Evolutionary conservation across 768 basidiomycete species (phyloP).

Genomic region (Rhodosporidiobolus odoratus): DNA sequence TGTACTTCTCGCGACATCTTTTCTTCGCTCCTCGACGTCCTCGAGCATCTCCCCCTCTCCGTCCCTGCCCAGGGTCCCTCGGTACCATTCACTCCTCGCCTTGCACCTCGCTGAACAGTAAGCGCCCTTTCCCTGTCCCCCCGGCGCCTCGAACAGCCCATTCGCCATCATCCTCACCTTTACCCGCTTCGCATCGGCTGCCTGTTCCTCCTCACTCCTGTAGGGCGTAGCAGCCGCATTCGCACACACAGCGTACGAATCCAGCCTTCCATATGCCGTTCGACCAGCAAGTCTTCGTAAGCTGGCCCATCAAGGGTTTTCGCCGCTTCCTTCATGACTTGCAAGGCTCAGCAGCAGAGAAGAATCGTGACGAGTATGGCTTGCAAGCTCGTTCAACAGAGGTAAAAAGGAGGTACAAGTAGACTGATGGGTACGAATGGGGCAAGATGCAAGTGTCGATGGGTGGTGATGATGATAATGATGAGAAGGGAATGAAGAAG

Average conservation of each 20-base stretch:
- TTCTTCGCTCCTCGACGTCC: slow-evolving; percentile 22
- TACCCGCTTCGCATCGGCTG: not conserved
- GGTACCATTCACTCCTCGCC: slow-evolving; percentile 15
- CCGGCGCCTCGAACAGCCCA: slow-evolving; percentile 6
- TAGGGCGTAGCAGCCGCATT: slow-evolving; percentile 1
- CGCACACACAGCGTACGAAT: slow-evolving; percentile 21
- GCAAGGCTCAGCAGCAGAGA: too few relatives aligned
- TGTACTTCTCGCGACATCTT: not conserved
- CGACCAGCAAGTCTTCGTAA: slow-evolving; percentile 16
- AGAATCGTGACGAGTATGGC: too few relatives aligned
- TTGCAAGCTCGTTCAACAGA: too few relatives aligned
- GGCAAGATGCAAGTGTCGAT: too few relatives aligned
- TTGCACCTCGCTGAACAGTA: slow-evolving; percentile 12
- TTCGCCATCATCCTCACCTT: slow-evolving; percentile 12
- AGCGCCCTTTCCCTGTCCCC: slow-evolving; percentile 7
- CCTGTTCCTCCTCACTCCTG: not conserved
- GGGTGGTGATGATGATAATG: too few relatives aligned
- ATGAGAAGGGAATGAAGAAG: too few relatives aligned
- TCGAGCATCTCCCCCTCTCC: slow-evolving; percentile 12
- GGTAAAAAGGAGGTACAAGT: too few relatives aligned
- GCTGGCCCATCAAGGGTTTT: not conserved
- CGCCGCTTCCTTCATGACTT: not conserved
- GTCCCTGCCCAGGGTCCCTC: not conserved
- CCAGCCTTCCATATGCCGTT: slow-evolving; percentile 16
- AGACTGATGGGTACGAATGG: too few relatives aligned